Conservation (phyloP, 2,329 filamentous ascomycete genomes). For the Amphichorda felina region DNA sequence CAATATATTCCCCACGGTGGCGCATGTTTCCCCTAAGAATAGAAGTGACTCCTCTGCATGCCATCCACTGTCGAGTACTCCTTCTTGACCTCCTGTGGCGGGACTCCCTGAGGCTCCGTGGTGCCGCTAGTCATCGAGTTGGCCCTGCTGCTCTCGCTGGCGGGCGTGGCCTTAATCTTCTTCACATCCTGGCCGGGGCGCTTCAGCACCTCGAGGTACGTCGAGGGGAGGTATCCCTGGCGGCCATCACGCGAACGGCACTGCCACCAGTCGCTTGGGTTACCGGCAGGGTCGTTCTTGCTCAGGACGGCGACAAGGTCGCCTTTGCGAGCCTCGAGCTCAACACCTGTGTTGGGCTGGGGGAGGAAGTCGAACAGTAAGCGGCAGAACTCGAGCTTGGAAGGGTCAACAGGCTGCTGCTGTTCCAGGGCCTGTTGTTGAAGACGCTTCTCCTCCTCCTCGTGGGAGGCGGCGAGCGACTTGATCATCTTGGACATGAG, state of each 20-base stretch:
- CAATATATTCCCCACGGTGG: no score
- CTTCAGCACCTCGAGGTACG: slow-evolving; percentile 70
- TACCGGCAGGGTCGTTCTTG: slow-evolving; percentile 85
- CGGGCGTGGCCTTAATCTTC: slow-evolving; percentile 36
- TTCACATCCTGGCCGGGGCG: slow-evolving; percentile 38
- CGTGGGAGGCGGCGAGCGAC: slow-evolving; percentile 69
- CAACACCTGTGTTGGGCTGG: slow-evolving; percentile 57
- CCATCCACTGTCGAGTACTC: slow-evolving; percentile 40
- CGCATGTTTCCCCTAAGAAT: slow-evolving; percentile 25
- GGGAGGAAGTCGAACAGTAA: slow-evolving; percentile 91
- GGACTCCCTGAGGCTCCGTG: slow-evolving; percentile 6
- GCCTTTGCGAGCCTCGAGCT: slow-evolving; percentile 86
- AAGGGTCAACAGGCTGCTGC: slow-evolving; percentile 59
- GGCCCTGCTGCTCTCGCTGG: slow-evolving; percentile 32
- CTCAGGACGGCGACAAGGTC: slow-evolving; percentile 89
- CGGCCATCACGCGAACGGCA: slow-evolving; percentile 83
- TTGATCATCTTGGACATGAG: slow-evolving; percentile 94
- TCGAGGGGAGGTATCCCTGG: slow-evolving; percentile 82
- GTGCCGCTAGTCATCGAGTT: slow-evolving; percentile 35
- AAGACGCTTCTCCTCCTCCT: slow-evolving; percentile 61
- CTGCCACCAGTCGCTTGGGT: slow-evolving; percentile 93
- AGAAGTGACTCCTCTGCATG: slow-evolving; percentile 48
- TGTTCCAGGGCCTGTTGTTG: slow-evolving; percentile 37
- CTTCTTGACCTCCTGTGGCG: slow-evolving; percentile 28
- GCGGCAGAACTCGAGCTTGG: slow-evolving; percentile 92